Percentiles rank a stretch among this genome's conserved stretches.
Conservation (phyloP, 2,329 filamentous ascomycete species). For the Verticillium albo-atrum region DNA sequence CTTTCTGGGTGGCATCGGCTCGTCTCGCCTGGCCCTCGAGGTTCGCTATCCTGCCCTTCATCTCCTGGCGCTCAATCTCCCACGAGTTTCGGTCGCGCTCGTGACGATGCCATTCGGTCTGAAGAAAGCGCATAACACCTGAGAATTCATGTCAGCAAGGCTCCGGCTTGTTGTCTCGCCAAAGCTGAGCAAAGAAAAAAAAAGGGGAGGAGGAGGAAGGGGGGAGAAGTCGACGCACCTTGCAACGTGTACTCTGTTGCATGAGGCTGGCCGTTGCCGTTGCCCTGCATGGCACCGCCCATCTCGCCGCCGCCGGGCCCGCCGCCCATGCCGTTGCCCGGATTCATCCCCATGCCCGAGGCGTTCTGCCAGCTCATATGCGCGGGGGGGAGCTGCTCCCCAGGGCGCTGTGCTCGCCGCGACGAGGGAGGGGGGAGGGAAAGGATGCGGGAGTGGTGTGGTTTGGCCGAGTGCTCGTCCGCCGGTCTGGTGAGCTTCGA, state of each 20-base stretch:
- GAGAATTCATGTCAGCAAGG: not conserved
- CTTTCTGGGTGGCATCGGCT: constrained; percentile 82
- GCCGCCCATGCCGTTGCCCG: constrained; percentile 36
- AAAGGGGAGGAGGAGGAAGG: not conserved
- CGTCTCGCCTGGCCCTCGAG: constrained; percentile 87
- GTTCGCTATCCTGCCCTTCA: constrained; percentile 95
- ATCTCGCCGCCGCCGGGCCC: constrained; percentile 31
- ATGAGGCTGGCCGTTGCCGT: constrained; percentile 46
- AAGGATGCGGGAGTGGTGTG: not conserved
- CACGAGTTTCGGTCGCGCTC: constrained; percentile 96
- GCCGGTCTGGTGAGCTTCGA: not conserved
- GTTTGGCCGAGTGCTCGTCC: not conserved
- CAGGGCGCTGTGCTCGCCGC: not conserved
- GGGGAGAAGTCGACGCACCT: too few species aligned
- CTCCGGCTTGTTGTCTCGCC: not conserved
- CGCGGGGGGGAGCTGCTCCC: constrained; percentile 9
- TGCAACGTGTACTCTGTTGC: constrained; percentile 60
- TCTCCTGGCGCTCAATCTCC: constrained; percentile 98
- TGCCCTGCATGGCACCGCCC: constrained; percentile 37
- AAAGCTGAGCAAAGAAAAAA: not conserved
- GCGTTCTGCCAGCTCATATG: constrained; percentile 31
- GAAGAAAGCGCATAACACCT: constrained; percentile 99
- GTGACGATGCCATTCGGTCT: constrained; percentile 98
- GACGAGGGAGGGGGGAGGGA: not conserved
- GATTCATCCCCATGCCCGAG: constrained; percentile 34